Percentiles rank a stretch among this genome's conserved stretches.
Evolutionary conservation across 768 basidiomycete species (phyloP).

Genomic region (Mrakia blollopis): DNA sequence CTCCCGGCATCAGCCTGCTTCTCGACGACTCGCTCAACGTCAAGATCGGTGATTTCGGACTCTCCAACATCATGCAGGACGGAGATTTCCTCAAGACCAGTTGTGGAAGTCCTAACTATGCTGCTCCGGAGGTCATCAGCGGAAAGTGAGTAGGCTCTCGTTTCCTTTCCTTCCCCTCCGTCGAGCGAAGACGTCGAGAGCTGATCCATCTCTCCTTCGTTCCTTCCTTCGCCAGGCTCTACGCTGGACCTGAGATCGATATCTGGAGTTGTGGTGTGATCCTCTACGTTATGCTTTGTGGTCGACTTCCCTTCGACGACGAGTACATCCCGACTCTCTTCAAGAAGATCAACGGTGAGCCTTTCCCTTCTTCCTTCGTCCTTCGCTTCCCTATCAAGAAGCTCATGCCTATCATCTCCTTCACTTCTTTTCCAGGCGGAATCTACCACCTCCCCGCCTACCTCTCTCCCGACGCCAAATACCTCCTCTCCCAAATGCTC

Average conservation of each 20-base stretch:
- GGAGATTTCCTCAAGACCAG: conserved; percentile 96
- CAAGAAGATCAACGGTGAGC: conserved; percentile 84
- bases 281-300: conserved; percentile 94
- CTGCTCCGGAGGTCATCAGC: conserved; percentile 94
- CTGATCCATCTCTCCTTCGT: background rate
- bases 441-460: conserved; percentile 77
- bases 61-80: conserved; percentile 92
- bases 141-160: conserved; percentile 55
- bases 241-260: conserved; percentile 96
- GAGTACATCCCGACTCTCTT: conserved; percentile 89
- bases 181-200: background rate
- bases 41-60: conserved; percentile 98
- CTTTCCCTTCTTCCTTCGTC: conserved; percentile 15
- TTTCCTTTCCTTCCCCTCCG: too few species aligned
- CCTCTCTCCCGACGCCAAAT: conserved; percentile 69
- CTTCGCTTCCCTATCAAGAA: conserved; percentile 44
- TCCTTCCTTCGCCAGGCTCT: conserved; percentile 50
- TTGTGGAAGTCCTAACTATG: conserved; percentile 97
- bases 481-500: conserved; percentile 82
- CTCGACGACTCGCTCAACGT: conserved; percentile 52
- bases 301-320: conserved; percentile 92
- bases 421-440: conserved; percentile 56
- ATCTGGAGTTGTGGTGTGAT: conserved; percentile 99
- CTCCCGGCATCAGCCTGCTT: conserved; percentile 38
- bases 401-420: background rate